phyloP scores from a whole-genome alignment of 352 stramenopile species.

The Pythium plurisporium region DNA sequence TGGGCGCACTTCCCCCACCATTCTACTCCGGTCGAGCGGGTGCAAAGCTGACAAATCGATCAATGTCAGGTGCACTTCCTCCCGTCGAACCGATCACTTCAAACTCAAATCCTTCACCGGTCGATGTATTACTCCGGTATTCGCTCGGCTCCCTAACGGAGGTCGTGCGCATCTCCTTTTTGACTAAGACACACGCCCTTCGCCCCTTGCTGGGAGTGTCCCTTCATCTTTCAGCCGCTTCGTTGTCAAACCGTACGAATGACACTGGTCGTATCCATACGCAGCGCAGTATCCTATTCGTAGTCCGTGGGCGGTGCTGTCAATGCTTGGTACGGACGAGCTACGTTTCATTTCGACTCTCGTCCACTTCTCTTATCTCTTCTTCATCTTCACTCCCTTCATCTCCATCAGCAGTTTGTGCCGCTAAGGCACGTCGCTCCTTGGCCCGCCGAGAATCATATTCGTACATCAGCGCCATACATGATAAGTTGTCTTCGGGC shows the following conservation, averaged over 20 bases:
- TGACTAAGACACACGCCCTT: too few species aligned
- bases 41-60: not conserved
- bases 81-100: not conserved
- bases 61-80: not conserved
- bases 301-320: too few species aligned
- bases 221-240: too few species aligned
- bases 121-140: too few species aligned
- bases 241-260: too few species aligned
- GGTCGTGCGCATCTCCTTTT: too few species aligned
- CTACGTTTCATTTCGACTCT: not conserved
- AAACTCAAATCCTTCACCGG: not conserved
- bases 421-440: not conserved
- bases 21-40: not conserved
- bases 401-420: conserved; percentile 8
- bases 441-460: conserved; percentile 5
- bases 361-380: not conserved
- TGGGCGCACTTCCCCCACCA: not conserved
- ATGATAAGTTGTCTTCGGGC: conserved; percentile 17
- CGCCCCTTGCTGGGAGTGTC: too few species aligned
- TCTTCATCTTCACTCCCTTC: conserved; percentile 1
- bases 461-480: conserved; percentile 14
- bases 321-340: too few species aligned
- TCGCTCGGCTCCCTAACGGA: too few species aligned
- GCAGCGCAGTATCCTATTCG: too few species aligned
- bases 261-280: too few species aligned